Conservation (phyloP, 73 alveolate genomes). For the Halteria grandinella region DNA sequence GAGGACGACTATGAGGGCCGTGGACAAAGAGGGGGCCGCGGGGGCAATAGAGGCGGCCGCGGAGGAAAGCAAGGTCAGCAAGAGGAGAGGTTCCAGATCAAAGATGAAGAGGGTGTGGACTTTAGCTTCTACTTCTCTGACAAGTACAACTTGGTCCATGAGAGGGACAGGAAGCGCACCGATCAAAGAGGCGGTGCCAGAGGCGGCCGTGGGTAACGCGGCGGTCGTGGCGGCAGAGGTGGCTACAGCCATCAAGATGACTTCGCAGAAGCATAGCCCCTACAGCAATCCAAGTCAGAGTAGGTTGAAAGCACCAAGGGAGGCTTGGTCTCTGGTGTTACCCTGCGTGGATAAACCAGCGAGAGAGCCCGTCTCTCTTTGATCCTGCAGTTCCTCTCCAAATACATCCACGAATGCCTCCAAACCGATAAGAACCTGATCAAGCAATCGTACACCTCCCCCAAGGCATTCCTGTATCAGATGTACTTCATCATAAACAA, state of each 20-base stretch:
- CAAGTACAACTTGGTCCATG: conserved; percentile 54
- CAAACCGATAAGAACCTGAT: conserved; percentile 1
- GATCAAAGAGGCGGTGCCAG: conserved; percentile 39
- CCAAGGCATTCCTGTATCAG: conserved; percentile 50
- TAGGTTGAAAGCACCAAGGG: no score
- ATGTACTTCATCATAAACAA: conserved; percentile 55
- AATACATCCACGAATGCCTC: conserved; percentile 41
- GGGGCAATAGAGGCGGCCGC: background rate
- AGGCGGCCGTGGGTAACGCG: conserved; percentile 27
- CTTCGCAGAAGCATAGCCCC: no score
- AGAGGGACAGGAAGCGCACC: conserved; percentile 6
- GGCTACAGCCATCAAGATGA: background rate
- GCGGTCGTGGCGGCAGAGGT: conserved; percentile 19
- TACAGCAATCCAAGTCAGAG: no score
- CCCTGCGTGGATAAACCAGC: no score
- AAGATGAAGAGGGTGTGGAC: conserved; percentile 67
- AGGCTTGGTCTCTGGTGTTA: no score
- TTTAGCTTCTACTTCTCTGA: conserved; percentile 62
- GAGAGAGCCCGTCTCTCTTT: background rate
- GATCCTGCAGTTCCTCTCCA: conserved; percentile 23
- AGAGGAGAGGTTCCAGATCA: conserved; percentile 27
- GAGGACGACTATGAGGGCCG: conserved; percentile 14
- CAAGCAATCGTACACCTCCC: conserved; percentile 22
- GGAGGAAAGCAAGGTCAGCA: no score
- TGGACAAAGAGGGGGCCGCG: background rate